Percentiles rank a stretch among this genome's conserved stretches.
Evolutionary conservation across 306 rosid genomes (phyloP).

Genomic region (Morella rubra): DNA sequence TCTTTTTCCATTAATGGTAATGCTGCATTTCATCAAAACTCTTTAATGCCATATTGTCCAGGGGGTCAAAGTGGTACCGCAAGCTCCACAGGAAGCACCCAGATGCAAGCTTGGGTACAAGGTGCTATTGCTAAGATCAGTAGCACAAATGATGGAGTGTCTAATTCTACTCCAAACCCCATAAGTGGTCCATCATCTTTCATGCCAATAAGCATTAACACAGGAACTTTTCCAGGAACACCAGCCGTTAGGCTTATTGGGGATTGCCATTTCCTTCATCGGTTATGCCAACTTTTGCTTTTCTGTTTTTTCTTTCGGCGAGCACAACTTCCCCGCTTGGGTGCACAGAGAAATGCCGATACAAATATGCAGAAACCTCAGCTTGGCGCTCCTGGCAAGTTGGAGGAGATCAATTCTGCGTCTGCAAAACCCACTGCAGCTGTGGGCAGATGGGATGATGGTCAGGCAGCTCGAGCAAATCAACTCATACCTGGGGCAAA

Average conservation of each 20-base stretch:
- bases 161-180: slow-evolving; percentile 82
- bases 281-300: slow-evolving; percentile 93
- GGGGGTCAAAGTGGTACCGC: slow-evolving; percentile 80
- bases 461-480: slow-evolving; percentile 59
- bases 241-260: slow-evolving; percentile 99
- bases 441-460: slow-evolving; percentile 69
- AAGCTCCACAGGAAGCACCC: slow-evolving; percentile 79
- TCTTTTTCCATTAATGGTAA: not conserved
- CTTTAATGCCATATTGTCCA: slow-evolving; percentile 33
- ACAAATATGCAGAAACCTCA: slow-evolving; percentile 72
- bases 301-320: slow-evolving; percentile 98
- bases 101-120: slow-evolving; percentile 97
- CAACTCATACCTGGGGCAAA: slow-evolving; percentile 64
- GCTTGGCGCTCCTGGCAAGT: slow-evolving; percentile 65
- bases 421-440: slow-evolving; percentile 60
- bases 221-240: slow-evolving; percentile 99
- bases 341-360: slow-evolving; percentile 70
- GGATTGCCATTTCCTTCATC: slow-evolving; percentile 95
- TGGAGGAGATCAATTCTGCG: slow-evolving; percentile 58
- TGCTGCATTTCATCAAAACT: not conserved
- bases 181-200: slow-evolving; percentile 89
- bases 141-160: slow-evolving; percentile 73
- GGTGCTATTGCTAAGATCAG: slow-evolving; percentile 98
- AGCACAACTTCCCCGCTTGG: slow-evolving; percentile 76
- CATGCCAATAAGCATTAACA: slow-evolving; percentile 96